Evolutionary conservation across 495 filamentous ascomycete species (phyloP).

Genomic region (Penicillium parvum): DNA sequence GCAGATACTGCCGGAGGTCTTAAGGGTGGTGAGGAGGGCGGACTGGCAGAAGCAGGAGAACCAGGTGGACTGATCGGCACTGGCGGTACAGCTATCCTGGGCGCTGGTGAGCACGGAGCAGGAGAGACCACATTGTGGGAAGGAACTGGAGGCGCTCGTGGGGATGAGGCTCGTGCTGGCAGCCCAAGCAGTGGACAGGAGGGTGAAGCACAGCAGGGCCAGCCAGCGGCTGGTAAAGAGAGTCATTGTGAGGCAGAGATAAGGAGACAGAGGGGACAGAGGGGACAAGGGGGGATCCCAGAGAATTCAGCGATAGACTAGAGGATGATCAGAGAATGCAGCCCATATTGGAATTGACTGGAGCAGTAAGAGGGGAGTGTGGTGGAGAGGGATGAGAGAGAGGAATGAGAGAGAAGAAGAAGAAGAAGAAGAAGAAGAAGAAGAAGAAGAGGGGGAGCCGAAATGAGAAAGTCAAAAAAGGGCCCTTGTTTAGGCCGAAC

Average conservation of each 20-base stretch:
- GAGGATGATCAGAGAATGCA: not conserved
- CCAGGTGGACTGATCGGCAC: constrained; percentile 33
- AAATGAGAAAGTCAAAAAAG: too few relatives aligned
- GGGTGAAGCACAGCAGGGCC: constrained; percentile 13
- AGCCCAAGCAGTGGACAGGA: constrained; percentile 10
- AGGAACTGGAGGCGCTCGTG: constrained; percentile 31
- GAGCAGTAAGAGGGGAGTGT: too few relatives aligned
- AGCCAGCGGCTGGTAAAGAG: not conserved
- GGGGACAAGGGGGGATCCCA: not conserved
- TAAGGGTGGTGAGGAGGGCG: constrained; percentile 34
- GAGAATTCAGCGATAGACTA: not conserved
- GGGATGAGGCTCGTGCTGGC: constrained; percentile 26
- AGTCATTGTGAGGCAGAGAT: not conserved
- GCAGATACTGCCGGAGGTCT: constrained; percentile 33
- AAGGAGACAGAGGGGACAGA: not conserved
- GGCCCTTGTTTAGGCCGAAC: too few relatives aligned
- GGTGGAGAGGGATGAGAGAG: not conserved
- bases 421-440: not conserved
- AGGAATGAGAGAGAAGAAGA: not conserved
- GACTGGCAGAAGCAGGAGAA: constrained; percentile 56
- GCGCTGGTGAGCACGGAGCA: constrained; percentile 45
- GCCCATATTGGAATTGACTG: not conserved
- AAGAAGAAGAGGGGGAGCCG: not conserved
- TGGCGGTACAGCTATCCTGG: constrained; percentile 38
- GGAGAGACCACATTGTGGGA: constrained; percentile 48